phyloP scores from a whole-genome alignment of 192 early-diverging fungal species.

The Backusella psychrophila region DNA sequence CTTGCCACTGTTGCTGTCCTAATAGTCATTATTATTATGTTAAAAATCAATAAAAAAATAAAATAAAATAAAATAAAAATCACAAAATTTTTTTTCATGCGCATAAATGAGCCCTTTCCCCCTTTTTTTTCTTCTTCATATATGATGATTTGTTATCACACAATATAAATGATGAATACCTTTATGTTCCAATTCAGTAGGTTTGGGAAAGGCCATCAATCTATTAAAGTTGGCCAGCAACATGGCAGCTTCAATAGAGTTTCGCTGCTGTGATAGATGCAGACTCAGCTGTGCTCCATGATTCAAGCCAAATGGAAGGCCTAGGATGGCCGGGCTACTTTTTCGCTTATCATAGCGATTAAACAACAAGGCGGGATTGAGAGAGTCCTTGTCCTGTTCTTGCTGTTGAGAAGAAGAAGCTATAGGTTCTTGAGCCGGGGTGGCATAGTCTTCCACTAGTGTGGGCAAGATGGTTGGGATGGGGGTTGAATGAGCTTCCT shows the following conservation, averaged over 20 bases:
- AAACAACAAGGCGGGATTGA: slow-evolving; percentile 22
- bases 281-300: slow-evolving; percentile 19
- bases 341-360: slow-evolving; percentile 33
- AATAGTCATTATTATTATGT: neutral
- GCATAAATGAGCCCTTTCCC: slow-evolving; percentile 14
- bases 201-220: slow-evolving; percentile 11
- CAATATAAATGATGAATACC: slow-evolving; percentile 2
- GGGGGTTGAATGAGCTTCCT: slow-evolving; percentile 1
- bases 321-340: slow-evolving; percentile 35
- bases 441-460: neutral
- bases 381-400: neutral
- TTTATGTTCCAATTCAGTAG: slow-evolving; percentile 10
- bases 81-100: slow-evolving; percentile 19
- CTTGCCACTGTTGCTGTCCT: slow-evolving; percentile 26
- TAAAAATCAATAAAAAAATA: neutral
- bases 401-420: neutral
- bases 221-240: slow-evolving; percentile 33
- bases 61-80: neutral
- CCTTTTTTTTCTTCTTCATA: neutral
- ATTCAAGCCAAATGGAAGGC: slow-evolving; percentile 21
- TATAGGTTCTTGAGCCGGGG: neutral
- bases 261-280: slow-evolving; percentile 34
- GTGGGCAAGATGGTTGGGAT: slow-evolving; percentile 11
- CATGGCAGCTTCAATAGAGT: slow-evolving; percentile 42
- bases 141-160: neutral